Conservation (phyloP, 202 grass and related monocot species). For the Carex arenaria region DNA sequence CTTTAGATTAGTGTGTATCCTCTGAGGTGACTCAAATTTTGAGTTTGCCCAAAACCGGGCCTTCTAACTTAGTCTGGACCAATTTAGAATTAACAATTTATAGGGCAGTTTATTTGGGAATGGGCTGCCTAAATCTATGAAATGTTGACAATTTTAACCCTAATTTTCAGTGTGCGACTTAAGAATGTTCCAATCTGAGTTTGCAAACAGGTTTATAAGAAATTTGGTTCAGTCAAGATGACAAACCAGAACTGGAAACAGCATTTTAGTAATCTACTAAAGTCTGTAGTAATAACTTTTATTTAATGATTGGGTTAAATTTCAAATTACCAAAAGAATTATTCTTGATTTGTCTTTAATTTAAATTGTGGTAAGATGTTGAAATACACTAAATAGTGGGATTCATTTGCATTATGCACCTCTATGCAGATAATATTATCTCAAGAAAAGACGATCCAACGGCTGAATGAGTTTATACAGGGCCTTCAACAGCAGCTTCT, state of each 20-base stretch:
- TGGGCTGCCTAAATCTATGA: background rate
- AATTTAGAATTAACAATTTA: too few relatives aligned
- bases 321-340: background rate
- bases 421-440: constrained; percentile 70
- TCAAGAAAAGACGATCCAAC: constrained; percentile 81
- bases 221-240: constrained; percentile 5
- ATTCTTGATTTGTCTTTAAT: background rate
- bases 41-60: too few relatives aligned
- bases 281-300: background rate
- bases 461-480: constrained; percentile 56
- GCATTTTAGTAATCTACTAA: background rate
- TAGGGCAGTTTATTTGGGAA: too few relatives aligned
- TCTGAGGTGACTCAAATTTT: too few relatives aligned
- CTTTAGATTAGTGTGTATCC: too few relatives aligned
- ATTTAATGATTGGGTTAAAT: background rate
- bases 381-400: background rate
- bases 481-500: constrained; percentile 61
- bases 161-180: background rate
- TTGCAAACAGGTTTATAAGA: background rate
- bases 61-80: too few relatives aligned
- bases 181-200: background rate
- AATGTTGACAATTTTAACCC: background rate
- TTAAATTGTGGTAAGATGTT: background rate
- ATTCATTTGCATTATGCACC: background rate
- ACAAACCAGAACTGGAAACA: background rate